phyloP scores from a whole-genome alignment of 2,329 filamentous ascomycete species.

The Hymenoscyphus fructigenus region DNA sequence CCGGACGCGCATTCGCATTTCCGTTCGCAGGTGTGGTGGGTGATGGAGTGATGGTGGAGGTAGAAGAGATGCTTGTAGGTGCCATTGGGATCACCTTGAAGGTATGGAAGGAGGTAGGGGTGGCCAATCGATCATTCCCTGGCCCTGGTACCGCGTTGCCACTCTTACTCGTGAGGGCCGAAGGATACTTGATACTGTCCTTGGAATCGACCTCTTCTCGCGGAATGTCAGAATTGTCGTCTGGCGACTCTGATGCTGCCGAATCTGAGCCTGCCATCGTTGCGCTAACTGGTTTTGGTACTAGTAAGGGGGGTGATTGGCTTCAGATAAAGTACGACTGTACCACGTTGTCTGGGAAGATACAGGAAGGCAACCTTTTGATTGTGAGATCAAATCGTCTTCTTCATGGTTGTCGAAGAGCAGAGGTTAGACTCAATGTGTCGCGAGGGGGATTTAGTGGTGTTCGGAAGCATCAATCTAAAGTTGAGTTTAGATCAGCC shows the following conservation, averaged over 20 bases:
- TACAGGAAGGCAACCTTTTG: background rate
- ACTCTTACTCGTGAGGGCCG: background rate
- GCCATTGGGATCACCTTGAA: slow-evolving; percentile 37
- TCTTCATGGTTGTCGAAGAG: background rate
- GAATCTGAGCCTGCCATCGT: slow-evolving; percentile 2
- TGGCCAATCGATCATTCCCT: slow-evolving; percentile 24
- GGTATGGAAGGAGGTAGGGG: slow-evolving; percentile 31
- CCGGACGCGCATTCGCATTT: slow-evolving; percentile 25
- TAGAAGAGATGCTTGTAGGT: slow-evolving; percentile 25
- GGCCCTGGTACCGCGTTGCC: slow-evolving; percentile 5
- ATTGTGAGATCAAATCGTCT: background rate
- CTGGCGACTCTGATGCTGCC: background rate
- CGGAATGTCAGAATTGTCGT: background rate
- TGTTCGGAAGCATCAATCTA: slow-evolving; percentile 6
- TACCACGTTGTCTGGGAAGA: background rate
- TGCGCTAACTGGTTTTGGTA: slow-evolving; percentile 6
- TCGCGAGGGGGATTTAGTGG: background rate
- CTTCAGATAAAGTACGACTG: slow-evolving; percentile 4
- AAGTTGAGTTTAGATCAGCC: background rate
- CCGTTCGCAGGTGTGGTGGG: slow-evolving; percentile 29
- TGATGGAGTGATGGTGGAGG: slow-evolving; percentile 30
- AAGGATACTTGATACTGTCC: slow-evolving; percentile 1
- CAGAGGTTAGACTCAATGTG: background rate
- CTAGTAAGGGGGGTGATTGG: slow-evolving; percentile 7
- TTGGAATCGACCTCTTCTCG: background rate